These are phyloP conservation scores for Myriosclerotinia duriaeana DNA, from an alignment of 2,329 filamentous ascomycete genomes.

Conservation along the genomic window DNA sequence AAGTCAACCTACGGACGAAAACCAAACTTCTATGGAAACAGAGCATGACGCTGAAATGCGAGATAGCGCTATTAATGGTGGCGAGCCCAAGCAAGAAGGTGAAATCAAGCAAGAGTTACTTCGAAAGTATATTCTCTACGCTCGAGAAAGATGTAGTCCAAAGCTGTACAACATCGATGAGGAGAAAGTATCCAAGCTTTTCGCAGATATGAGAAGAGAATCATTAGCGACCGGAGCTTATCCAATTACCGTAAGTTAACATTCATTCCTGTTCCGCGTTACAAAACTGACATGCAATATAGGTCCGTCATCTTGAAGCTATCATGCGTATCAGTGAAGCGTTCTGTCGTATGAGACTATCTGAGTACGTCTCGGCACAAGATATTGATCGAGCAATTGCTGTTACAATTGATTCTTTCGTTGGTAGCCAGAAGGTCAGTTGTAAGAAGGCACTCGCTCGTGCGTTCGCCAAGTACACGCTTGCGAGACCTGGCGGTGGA, in stretches of 20 bases:
- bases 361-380: slow-evolving; percentile 83
- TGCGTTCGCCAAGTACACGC: slow-evolving; percentile 92
- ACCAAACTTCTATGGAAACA: slow-evolving; percentile 60
- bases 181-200: slow-evolving; percentile 91
- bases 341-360: slow-evolving; percentile 98
- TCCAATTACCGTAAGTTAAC: slow-evolving; percentile 81
- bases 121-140: slow-evolving; percentile 95
- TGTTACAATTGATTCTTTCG: slow-evolving; percentile 93
- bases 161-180: slow-evolving; percentile 98
- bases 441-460: slow-evolving; percentile 94
- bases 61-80: slow-evolving; percentile 44
- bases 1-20: slow-evolving; percentile 48
- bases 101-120: slow-evolving; percentile 89
- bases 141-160: slow-evolving; percentile 81
- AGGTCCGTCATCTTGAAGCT: slow-evolving; percentile 96
- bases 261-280: background rate
- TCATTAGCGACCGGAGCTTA: slow-evolving; percentile 92
- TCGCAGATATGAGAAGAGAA: slow-evolving; percentile 94
- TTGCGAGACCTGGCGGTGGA: slow-evolving; percentile 43
- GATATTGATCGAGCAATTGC: slow-evolving; percentile 98
- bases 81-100: slow-evolving; percentile 55
- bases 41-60: slow-evolving; percentile 55
- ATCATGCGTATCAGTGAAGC: slow-evolving; percentile 94
- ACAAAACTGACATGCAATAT: slow-evolving; percentile 4
- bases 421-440: slow-evolving; percentile 93